Conservation (phyloP, 768 basidiomycete species). For the Fistulinella prunicolor region DNA sequence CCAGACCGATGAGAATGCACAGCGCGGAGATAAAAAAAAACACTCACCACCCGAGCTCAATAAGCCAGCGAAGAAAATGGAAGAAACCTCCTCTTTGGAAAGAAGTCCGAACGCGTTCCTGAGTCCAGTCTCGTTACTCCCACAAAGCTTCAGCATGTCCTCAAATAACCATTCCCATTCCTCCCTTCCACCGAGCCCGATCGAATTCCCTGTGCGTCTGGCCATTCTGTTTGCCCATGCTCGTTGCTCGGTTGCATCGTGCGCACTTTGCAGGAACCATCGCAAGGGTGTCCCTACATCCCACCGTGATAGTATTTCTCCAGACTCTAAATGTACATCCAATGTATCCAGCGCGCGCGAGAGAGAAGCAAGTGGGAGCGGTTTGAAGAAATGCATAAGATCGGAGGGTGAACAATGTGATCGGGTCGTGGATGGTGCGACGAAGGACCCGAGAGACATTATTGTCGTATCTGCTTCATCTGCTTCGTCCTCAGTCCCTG, state of each 20-base stretch:
- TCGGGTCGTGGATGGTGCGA: slow-evolving; percentile 67
- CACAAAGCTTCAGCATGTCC: slow-evolving; percentile 84
- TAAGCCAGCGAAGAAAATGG: slow-evolving; percentile 85
- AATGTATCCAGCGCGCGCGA: slow-evolving; percentile 86
- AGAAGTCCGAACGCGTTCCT: slow-evolving; percentile 82
- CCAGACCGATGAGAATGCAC: slow-evolving; percentile 9
- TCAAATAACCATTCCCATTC: slow-evolving; percentile 89
- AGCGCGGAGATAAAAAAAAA: background rate
- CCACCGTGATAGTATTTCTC: slow-evolving; percentile 90
- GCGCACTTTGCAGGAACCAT: slow-evolving; percentile 86
- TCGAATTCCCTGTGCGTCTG: slow-evolving; percentile 56
- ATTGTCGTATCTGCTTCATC: slow-evolving; percentile 84
- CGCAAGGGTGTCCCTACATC: slow-evolving; percentile 73
- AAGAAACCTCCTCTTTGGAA: slow-evolving; percentile 62
- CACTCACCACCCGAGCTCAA: slow-evolving; percentile 85
- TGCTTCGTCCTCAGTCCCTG: slow-evolving; percentile 56
- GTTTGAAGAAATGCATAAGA: slow-evolving; percentile 77
- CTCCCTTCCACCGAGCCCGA: slow-evolving; percentile 54
- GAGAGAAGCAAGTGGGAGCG: slow-evolving; percentile 68
- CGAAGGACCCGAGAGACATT: slow-evolving; percentile 72
- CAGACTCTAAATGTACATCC: slow-evolving; percentile 91
- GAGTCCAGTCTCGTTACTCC: slow-evolving; percentile 57
- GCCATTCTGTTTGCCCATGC: slow-evolving; percentile 88
- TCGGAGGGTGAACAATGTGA: slow-evolving; percentile 60
- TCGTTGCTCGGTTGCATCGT: slow-evolving; percentile 65